Evolutionary conservation across 2,329 filamentous ascomycete species (phyloP), one percentile per base, ranked within the genome.

Genomic region (Pyricularia grisea): DNA sequence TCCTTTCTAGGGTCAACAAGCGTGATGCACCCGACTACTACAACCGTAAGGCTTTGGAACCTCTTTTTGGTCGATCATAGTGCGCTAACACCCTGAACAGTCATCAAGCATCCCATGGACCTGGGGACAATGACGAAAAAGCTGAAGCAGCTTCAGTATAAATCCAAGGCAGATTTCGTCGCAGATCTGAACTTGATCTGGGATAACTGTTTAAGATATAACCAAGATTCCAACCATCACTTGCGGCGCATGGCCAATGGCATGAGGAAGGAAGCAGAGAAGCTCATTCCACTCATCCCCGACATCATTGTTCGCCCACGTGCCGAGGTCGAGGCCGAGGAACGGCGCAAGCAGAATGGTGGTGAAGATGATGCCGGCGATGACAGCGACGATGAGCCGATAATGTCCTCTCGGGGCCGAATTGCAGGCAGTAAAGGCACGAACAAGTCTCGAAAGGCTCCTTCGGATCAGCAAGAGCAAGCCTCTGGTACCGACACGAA

Each of bases 71-170:
- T 61, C 17, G 55, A 33, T 55, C 3, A 28, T 27, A 30, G 20
- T 7, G 20, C 28, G 55, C 66, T 67, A 61, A 67, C 42, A 36
- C 27, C 17, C 3, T 17, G 23, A 30, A 64, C 60, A 68, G 67
- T 92, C 73, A 97, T 98, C 80, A 97, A 96, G 80, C 91, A 94
- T 65, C 95, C 95, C 1, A 99, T 99, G 95, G 95, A 99, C 77
- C 88, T 99, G 69, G 95, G 95, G 55, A 90, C 90, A 66, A 98
- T 99, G 93, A 97, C 96, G 71, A 99, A 99, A 82, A 99, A 98
- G 81, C 87, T 99, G 68, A 94, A 94, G 77, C 85, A 86, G 11
- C 80, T 93, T 50, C 85, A 85, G 55, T 95, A 92, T 80, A 94
- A 92, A 77, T 94, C 91, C 65, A 99, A 99, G 81, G 88, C 92